Conservation (phyloP, 108 stramenopile species). For the Halocafeteria seosinensis region DNA sequence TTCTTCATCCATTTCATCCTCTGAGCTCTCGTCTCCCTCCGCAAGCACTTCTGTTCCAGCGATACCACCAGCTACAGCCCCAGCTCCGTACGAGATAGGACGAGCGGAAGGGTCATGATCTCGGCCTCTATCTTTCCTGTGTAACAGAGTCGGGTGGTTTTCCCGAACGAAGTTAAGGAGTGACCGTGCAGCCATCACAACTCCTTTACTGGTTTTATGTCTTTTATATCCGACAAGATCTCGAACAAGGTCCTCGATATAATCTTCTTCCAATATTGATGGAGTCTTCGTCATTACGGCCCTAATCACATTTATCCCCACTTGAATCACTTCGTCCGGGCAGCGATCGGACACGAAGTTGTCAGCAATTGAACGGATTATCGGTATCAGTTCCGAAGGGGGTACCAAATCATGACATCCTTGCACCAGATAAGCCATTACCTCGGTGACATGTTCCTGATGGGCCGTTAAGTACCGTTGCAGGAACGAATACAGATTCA, state of each 20-base stretch:
- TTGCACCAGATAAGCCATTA: constrained; percentile 83
- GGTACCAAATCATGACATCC: constrained; percentile 85
- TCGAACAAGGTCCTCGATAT: constrained; percentile 75
- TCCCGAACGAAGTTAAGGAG: constrained; percentile 82
- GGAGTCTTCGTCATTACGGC: constrained; percentile 72
- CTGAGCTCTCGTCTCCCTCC: neutral
- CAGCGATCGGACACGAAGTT: constrained; percentile 74
- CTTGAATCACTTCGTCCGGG: constrained; percentile 76
- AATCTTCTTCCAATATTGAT: constrained; percentile 56
- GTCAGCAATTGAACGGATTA: constrained; percentile 70
- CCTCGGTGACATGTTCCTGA: constrained; percentile 71
- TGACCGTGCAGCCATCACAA: constrained; percentile 67
- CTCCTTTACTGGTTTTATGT: constrained; percentile 62
- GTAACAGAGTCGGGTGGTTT: constrained; percentile 61
- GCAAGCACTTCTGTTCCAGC: constrained; percentile 72
- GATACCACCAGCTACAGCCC: constrained; percentile 55
- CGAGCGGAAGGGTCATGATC: constrained; percentile 51
- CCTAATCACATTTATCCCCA: constrained; percentile 82
- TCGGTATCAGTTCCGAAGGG: constrained; percentile 71
- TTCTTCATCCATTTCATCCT: neutral
- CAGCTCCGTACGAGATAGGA: constrained; percentile 67
- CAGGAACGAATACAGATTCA: constrained; percentile 74
- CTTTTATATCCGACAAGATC: constrained; percentile 77
- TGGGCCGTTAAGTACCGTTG: constrained; percentile 82
- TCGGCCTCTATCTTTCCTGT: constrained; percentile 71